These are phyloP conservation scores for Hypocreales sp. DNA, from an alignment of 2,329 filamentous ascomycete genomes.

Conservation along the genomic window DNA sequence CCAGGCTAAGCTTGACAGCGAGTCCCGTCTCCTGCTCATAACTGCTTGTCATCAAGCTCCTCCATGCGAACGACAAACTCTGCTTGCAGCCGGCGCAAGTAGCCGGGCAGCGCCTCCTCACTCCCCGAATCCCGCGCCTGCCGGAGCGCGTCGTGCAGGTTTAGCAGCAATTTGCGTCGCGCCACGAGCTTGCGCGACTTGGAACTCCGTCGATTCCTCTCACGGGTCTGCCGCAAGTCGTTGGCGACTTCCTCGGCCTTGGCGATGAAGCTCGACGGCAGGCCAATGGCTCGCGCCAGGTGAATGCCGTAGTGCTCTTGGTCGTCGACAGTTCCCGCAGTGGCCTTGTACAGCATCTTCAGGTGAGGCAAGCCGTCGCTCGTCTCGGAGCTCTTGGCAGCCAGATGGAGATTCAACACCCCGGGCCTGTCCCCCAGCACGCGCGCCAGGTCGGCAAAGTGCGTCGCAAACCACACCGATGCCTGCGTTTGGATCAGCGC, in stretches of 20 bases:
- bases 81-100: conserved; percentile 32
- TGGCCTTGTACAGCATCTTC: conserved; percentile 78
- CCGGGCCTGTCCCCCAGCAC: conserved; percentile 62
- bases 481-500: conserved; percentile 66
- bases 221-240: conserved; percentile 40
- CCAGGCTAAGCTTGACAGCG: no score
- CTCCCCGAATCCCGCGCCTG: conserved; percentile 51
- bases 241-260: conserved; percentile 52
- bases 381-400: conserved; percentile 43
- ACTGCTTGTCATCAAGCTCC: conserved; percentile 32
- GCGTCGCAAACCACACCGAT: conserved; percentile 84
- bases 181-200: conserved; percentile 41
- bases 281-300: conserved; percentile 58
- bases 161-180: conserved; percentile 59
- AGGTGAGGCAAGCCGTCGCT: conserved; percentile 42
- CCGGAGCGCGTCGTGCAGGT: conserved; percentile 54
- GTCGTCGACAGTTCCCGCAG: conserved; percentile 53
- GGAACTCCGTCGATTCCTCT: conserved; percentile 42
- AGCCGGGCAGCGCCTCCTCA: conserved; percentile 36
- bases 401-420: conserved; percentile 70
- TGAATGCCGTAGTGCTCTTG: conserved; percentile 66
- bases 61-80: conserved; percentile 65
- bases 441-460: conserved; percentile 70
- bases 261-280: conserved; percentile 52
- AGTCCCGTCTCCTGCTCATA: no score